These are phyloP conservation scores for Dendrostoma leiphaemia DNA, from an alignment of 2,329 filamentous ascomycete genomes.

Conservation along the genomic window DNA sequence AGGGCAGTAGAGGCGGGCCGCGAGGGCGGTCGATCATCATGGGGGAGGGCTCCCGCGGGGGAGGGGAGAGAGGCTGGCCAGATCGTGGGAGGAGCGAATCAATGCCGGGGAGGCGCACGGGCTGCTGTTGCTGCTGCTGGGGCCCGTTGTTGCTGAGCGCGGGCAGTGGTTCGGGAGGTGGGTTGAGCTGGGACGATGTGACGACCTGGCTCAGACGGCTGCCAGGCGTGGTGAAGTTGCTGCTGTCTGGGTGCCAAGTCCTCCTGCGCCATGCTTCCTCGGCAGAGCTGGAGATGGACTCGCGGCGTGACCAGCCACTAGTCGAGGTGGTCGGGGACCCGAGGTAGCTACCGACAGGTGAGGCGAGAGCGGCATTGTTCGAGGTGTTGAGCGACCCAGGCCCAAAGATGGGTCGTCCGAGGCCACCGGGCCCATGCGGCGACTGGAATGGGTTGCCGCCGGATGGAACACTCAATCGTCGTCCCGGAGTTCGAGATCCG, in stretches of 20 bases:
- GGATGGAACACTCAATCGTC: constrained; percentile 81
- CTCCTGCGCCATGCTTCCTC: constrained; percentile 80
- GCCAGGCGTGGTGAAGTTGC: constrained; percentile 62
- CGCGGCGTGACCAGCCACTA: constrained; percentile 58
- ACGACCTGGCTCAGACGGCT: constrained; percentile 76
- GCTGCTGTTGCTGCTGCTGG: constrained; percentile 51
- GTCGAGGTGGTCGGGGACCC: constrained; percentile 65
- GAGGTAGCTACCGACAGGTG: constrained; percentile 57
- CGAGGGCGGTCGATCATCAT: constrained; percentile 69
- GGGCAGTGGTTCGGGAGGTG: constrained; percentile 50
- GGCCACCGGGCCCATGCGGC: constrained; percentile 47
- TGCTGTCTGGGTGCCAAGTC: constrained; percentile 86
- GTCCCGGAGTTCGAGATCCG: constrained; percentile 63
- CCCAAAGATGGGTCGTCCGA: constrained; percentile 54
- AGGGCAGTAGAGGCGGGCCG: constrained; percentile 30
- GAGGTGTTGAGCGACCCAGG: constrained; percentile 55
- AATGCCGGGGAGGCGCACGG: constrained; percentile 78
- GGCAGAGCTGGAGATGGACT: constrained; percentile 58
- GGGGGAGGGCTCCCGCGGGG: constrained; percentile 66
- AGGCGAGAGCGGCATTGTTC: constrained; percentile 52
- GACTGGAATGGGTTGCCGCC: constrained; percentile 71
- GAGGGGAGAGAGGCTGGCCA: constrained; percentile 59
- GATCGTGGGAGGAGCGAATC: constrained; percentile 84
- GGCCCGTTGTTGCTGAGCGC: constrained; percentile 37
- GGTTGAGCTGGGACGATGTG: constrained; percentile 62